Base-by-base conservation (phyloP, 1,284 basidiomycete species). In the Sphagnurus paluster region DNA sequence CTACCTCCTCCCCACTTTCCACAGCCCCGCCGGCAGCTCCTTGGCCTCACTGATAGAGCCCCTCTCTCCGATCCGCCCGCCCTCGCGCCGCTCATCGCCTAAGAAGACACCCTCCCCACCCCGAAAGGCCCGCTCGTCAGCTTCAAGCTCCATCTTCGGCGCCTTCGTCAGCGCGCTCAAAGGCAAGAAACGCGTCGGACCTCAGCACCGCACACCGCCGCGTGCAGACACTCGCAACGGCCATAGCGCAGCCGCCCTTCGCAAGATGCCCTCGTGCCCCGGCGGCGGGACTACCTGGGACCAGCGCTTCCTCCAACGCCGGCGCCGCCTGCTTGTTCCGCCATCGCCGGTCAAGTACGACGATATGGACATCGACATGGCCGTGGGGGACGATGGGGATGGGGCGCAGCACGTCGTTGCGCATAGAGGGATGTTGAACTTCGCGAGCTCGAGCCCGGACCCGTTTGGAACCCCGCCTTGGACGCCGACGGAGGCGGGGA, bases 391-490 rank as follows among this genome's bases (percentile, higher is more conserved):
- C 17, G 21, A 24, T n/a, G 21, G 6, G 23, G 17, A 9, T 17
- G 24, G 25, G 6, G 40, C 30, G 6, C 42, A 49, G 24, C 33
- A 44, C 23, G 21, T 51, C 29, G 20, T 26, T 23, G 26, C 28
- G 13, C 14, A 14, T 17, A 17, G 38, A 11, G 10, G 26, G 13
- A 19, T 10, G 11, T 3, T 16, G 17, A 33, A 13, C 37, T 10
- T 39, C 37, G 19, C 17, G 10, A 39, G 21, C 25, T n/a, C n/a
- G n/a, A 32, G 19, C 26, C 33, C 42, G 19, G 34, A 53, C 35
- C 48, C 48, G 14, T 53, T 53, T 17, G 36, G 32, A 21, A 53
- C 51, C 7, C 48, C 48, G 14, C 50, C 50, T 17, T 36, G 32
- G 24, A 53, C 51, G 5, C 51, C 48, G 16, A 44, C 41, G 20